Evolutionary conservation across 306 rosid species (phyloP), one percentile per base, ranked within the genome.

Genomic region (Parietaria judaica): DNA sequence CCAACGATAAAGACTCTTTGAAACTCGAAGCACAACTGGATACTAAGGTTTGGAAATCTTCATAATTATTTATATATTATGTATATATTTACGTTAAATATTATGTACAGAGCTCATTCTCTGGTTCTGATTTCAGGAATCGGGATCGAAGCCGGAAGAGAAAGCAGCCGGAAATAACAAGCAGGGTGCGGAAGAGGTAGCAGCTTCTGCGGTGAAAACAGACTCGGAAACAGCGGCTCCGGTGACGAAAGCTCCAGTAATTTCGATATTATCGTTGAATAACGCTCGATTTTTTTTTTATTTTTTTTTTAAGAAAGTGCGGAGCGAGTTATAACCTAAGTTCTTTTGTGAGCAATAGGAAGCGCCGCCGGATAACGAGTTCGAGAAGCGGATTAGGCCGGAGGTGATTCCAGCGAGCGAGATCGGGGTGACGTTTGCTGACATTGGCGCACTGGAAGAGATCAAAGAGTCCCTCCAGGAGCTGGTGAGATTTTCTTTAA

Each of bases 401-500:
- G 96, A 92, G 77, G 97, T 94, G 43, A 86, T 94, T 77, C 94
- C 94, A 11, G 94, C 94, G 51, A 72, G 83, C 36, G 94, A 88
- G 76, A 84, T 94, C 53, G 73, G 66, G 60, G 90, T 94, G 16
- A 77, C 90, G 36, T 94, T 94, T 78, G 63, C 84, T 45, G 97
- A 94, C 72, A 86, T 94, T 23, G 99, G 99, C 60, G 95, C 99
- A 23, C 58, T 94, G 66, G 95, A 88, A 2, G 88, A 88, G 67
- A 86, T 78, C 53, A 88, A 94, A 73, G 99, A 88, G 72, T 86
- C 96, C 17, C 99, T 92, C 82, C 98, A 92, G 66, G 98, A 92
- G 64, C 80, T 92, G 51, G 98, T 23, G 31, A 23, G 31, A 23
- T 23, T 23, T 23, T 23, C 2, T 23, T 23, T 23, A 23, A 23